phyloP scores from a whole-genome alignment of 1,139 yeast genomes.

The Kluyveromyces sp. region DNA sequence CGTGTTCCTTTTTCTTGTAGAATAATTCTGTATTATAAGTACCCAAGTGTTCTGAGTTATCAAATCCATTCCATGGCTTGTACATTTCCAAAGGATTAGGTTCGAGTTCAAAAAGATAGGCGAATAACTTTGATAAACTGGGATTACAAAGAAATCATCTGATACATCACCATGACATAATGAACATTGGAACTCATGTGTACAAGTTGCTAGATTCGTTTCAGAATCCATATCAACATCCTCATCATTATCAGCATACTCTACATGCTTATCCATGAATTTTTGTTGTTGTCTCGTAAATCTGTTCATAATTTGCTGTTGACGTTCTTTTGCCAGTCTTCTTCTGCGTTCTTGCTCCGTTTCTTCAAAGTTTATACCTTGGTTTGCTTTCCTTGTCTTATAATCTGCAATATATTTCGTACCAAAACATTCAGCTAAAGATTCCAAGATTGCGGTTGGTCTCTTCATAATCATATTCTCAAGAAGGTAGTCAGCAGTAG shows the following conservation, averaged over 20 bases:
- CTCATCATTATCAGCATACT: conserved; percentile 31
- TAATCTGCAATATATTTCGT: conserved; percentile 43
- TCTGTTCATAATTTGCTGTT: conserved; percentile 63
- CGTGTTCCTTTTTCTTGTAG: conserved; percentile 10
- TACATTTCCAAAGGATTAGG: conserved; percentile 27
- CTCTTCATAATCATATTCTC: conserved; percentile 44
- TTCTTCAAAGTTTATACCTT: conserved; percentile 38
- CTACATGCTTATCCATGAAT: conserved; percentile 46
- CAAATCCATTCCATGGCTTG: conserved; percentile 21
- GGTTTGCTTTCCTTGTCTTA: conserved; percentile 39
- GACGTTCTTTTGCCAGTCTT: conserved; percentile 56
- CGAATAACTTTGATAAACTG: conserved; percentile 35
- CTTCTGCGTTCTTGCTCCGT: conserved; percentile 47
- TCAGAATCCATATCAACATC: conserved; percentile 29
- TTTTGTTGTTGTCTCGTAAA: conserved; percentile 70
- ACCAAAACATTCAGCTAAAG: conserved; percentile 52
- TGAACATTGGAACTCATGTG: conserved; percentile 41
- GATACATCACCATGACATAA: conserved; percentile 56
- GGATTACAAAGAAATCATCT: conserved; percentile 47
- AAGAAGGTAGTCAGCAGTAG: conserved; percentile 51
- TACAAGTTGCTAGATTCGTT: conserved; percentile 32
- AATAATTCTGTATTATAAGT: conserved; percentile 15
- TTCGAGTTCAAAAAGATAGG: conserved; percentile 32
- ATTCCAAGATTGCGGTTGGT: conserved; percentile 39
- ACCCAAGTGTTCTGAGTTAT: conserved; percentile 18